A percentile compares a stretch with the other conserved stretches of the same genome.
Evolutionary conservation across 2,329 filamentous ascomycete genomes (phyloP).

Genomic region (Talaromyces islandicus): DNA sequence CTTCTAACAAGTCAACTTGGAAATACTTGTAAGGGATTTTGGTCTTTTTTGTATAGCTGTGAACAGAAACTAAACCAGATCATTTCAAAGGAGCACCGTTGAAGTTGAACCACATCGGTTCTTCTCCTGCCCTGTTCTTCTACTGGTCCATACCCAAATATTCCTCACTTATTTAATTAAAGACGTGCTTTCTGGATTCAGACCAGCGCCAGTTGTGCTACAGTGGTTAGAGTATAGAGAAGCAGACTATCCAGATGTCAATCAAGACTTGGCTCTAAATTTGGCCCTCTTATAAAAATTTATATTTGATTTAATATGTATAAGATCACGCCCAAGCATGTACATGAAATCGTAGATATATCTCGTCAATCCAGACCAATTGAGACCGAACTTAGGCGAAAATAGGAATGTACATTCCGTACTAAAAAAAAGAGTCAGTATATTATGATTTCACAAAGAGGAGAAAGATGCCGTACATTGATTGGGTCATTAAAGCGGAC

Average conservation of each 20-base stretch:
- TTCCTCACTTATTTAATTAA: not conserved
- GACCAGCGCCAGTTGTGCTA: not conserved
- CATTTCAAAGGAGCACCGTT: too few species aligned
- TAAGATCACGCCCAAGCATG: not conserved
- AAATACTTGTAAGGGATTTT: too few species aligned
- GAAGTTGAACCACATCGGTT: too few species aligned
- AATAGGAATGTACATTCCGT: slow-evolving; percentile 46
- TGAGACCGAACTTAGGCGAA: slow-evolving; percentile 38
- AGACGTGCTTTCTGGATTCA: not conserved
- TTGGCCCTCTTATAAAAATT: not conserved
- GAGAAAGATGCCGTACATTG: slow-evolving; percentile 49
- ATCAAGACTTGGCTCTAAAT: not conserved
- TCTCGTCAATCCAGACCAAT: not conserved
- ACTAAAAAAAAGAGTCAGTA: slow-evolving; percentile 28
- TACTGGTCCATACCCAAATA: not conserved
- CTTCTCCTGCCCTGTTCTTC: too few species aligned
- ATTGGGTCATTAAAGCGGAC: slow-evolving; percentile 73
- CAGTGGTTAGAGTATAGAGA: not conserved
- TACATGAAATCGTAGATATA: not conserved
- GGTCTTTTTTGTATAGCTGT: too few species aligned
- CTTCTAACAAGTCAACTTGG: not conserved
- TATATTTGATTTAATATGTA: not conserved
- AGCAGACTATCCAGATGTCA: not conserved
- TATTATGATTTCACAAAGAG: slow-evolving; percentile 1
- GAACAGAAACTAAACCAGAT: too few species aligned